Evolutionary conservation across 192 early-diverging fungal genomes (phyloP).

Genomic region (Allomyces macrogynus): DNA sequence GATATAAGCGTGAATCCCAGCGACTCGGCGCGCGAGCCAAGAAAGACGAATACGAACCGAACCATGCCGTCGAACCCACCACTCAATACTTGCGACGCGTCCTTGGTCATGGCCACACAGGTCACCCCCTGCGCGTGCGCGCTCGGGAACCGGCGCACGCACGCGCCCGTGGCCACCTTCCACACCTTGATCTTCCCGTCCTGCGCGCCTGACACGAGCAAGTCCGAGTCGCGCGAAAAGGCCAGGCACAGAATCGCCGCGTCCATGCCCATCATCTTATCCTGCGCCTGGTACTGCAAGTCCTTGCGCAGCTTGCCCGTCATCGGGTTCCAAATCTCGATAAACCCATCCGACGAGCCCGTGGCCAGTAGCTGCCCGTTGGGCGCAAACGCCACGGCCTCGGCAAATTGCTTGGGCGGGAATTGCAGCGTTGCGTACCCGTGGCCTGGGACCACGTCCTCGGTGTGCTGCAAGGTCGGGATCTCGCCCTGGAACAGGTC

Average conservation of each 20-base stretch:
- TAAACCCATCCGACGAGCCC: conserved; percentile 81
- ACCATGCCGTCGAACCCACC: conserved; percentile 58
- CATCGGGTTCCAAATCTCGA: conserved; percentile 86
- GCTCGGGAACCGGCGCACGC: conserved; percentile 43
- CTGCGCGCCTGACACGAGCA: conserved; percentile 60
- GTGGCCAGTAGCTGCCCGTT: conserved; percentile 67
- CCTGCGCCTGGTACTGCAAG: conserved; percentile 72
- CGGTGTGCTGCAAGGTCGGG: conserved; percentile 35
- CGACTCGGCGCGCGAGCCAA: conserved; percentile 2
- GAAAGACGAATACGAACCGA: conserved; percentile 16
- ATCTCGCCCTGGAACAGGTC: conserved; percentile 64
- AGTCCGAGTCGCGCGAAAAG: conserved; percentile 58
- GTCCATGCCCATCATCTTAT: conserved; percentile 84
- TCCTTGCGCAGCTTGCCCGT: conserved; percentile 79
- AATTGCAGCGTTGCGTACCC: conserved; percentile 75
- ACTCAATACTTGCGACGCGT: conserved; percentile 61
- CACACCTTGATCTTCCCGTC: conserved; percentile 79
- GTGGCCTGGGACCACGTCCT: conserved; percentile 48
- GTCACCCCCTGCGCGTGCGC: conserved; percentile 77
- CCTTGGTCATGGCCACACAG: conserved; percentile 51
- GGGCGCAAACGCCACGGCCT: conserved; percentile 56
- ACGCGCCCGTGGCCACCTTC: conserved; percentile 57
- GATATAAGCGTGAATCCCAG: not conserved
- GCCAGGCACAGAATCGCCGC: conserved; percentile 50
- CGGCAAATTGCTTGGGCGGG: conserved; percentile 68